Base-by-base conservation (phyloP, 2,329 filamentous ascomycete species). In the Verticillium alfalfae region DNA sequence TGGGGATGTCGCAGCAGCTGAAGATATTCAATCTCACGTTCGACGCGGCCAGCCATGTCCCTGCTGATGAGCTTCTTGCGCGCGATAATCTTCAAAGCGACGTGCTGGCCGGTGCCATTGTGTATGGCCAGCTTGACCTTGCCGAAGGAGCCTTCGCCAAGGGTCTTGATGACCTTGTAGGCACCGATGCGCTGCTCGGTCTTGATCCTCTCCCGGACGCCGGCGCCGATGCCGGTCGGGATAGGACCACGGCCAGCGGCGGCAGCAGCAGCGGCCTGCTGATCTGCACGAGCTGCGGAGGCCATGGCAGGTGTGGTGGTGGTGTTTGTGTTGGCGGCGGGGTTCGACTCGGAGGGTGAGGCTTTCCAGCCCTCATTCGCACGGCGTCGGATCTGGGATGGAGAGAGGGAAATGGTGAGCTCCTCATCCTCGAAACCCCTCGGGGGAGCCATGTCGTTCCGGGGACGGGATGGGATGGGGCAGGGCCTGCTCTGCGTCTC, bases 111-210 rank as follows among this genome's bases (percentile, higher is more conserved):
- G 67, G 92, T 98, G 68, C 93, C 88, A 70, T 92, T 88, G 74
- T 99, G 95, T 52, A 93, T 90, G 26, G 95, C 95, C 69, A 99
- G 86, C 82, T 98, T 98, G 74, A 99, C 95, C 80, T 99, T 99
- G 70, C 95, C 95, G 75, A 99, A 99, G 2, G 93, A 97, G 56
- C 95, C 95, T 78, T 99, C 95, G 61, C 95, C 95, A 15, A 99
- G 84, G 16, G 94, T 97, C 74, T 88, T 89, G 68, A 97, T 83
- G 62, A 97, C 89, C 70, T 90, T 91, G 80, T 99, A 99, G 76
- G 93, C 91, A 67, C 93, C 93, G 71, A 98, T 88, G 67, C 94
- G 88, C 79, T 94, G 90, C 79, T 91, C 92, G 66, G 88, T 85
- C 78, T 84, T 88, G 79, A 75, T 73, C 72, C 79, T 81, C 62